phyloP scores from a whole-genome alignment of 192 early-diverging fungal genomes.

The Funneliformis geosporum region DNA sequence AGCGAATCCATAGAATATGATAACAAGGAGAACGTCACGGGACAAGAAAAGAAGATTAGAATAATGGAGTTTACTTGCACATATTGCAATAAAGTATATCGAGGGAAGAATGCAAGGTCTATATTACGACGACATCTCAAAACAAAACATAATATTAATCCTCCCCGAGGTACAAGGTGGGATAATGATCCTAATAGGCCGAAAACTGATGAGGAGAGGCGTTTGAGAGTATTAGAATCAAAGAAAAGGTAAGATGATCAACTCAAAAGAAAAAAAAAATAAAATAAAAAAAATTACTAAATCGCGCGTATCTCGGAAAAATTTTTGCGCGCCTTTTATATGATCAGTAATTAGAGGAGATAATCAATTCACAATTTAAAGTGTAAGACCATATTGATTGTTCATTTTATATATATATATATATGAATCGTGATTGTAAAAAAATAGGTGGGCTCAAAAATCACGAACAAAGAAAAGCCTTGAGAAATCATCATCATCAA shows the following conservation, averaged over 20 bases:
- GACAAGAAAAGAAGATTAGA: neutral
- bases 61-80: conserved; percentile 1
- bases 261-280: neutral
- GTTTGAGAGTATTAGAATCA: conserved; percentile 13
- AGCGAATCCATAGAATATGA: neutral
- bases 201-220: conserved; percentile 28
- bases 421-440: neutral
- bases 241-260: conserved; percentile 21
- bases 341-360: neutral
- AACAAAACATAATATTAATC: conserved; percentile 15
- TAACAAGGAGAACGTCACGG: neutral
- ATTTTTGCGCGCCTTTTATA: neutral
- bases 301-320: neutral
- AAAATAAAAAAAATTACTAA: neutral
- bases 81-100: conserved; percentile 18
- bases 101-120: conserved; percentile 16
- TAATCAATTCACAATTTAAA: neutral
- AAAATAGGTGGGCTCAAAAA: neutral
- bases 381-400: neutral
- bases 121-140: conserved; percentile 25
- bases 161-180: conserved; percentile 24
- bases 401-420: conserved; percentile 1
- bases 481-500: neutral
- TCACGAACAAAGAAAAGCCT: neutral
- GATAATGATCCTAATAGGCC: conserved; percentile 32